Conservation (phyloP, 1,284 basidiomycete species). For the Phenoliferia sp. region DNA sequence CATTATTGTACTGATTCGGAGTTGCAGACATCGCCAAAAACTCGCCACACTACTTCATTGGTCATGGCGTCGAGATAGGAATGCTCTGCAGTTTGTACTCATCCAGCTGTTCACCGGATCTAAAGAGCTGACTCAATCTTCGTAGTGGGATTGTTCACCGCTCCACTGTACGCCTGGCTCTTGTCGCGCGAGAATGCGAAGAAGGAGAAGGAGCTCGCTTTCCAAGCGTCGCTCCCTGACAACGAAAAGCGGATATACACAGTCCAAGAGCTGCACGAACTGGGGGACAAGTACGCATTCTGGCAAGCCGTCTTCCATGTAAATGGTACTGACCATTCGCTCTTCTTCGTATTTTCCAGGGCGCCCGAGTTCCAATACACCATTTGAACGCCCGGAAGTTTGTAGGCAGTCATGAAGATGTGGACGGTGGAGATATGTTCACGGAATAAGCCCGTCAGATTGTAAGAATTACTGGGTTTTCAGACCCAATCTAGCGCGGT, state of each 20-base stretch:
- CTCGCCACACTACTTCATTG: slow-evolving; percentile 56
- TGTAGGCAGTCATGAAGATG: no score
- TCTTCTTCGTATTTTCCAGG: not conserved
- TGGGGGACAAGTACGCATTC: slow-evolving; percentile 30
- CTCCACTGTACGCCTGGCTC: slow-evolving; percentile 50
- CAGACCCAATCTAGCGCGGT: no score
- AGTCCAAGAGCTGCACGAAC: slow-evolving; percentile 30
- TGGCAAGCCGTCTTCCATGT: no score
- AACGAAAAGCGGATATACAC: slow-evolving; percentile 26
- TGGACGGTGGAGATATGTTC: no score
- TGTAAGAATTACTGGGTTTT: no score
- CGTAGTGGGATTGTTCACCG: slow-evolving; percentile 56
- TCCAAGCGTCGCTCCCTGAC: slow-evolving; percentile 28
- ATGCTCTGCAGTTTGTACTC: slow-evolving; percentile 60
- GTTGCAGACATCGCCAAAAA: slow-evolving; percentile 44
- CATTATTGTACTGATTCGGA: not conserved
- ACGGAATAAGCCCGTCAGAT: no score
- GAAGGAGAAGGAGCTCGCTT: slow-evolving; percentile 36
- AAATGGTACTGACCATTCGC: not conserved
- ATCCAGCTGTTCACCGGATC: no score
- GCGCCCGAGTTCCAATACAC: not conserved
- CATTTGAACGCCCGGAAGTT: no score
- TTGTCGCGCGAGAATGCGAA: slow-evolving; percentile 56
- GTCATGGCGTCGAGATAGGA: slow-evolving; percentile 63
- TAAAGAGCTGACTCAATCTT: no score